A percentile compares a stretch with the other conserved stretches of the same genome.
Evolutionary conservation across 2,329 filamentous ascomycete genomes (phyloP).

Genomic region (Dothistroma septosporum): DNA sequence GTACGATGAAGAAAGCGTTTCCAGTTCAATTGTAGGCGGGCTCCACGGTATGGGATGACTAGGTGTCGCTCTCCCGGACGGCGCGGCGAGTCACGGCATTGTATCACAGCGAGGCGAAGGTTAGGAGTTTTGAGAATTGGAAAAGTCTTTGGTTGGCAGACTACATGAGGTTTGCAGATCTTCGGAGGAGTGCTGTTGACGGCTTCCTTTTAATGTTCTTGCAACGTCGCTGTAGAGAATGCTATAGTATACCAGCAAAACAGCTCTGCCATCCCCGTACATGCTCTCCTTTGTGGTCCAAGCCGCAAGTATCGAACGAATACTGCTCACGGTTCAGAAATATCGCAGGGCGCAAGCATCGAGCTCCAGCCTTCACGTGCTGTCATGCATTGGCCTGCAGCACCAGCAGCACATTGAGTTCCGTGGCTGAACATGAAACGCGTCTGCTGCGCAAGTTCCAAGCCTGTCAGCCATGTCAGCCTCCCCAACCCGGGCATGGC

Average conservation of each 20-base stretch:
- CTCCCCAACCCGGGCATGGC: background rate
- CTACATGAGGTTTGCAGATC: background rate
- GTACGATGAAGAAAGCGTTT: constrained; percentile 12
- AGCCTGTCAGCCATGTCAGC: background rate
- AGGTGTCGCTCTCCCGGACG: background rate
- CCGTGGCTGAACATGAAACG: background rate
- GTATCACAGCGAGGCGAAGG: constrained; percentile 9
- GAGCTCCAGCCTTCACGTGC: background rate
- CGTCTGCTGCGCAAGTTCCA: background rate
- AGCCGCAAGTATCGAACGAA: background rate
- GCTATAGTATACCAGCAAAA: background rate
- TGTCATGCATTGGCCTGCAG: background rate
- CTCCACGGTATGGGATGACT: background rate
- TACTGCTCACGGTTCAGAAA: background rate
- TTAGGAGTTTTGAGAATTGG: constrained; percentile 3
- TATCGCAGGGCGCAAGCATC: background rate
- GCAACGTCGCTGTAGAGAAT: background rate
- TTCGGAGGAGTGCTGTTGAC: background rate
- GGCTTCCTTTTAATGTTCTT: background rate
- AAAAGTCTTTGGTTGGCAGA: background rate
- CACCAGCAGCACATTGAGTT: background rate
- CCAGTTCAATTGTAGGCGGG: constrained; percentile 1
- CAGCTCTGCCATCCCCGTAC: background rate
- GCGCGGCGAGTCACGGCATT: background rate
- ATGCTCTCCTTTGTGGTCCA: no score